Conservation (phyloP, 768 basidiomycete species). For the Kwoniella europaea region DNA sequence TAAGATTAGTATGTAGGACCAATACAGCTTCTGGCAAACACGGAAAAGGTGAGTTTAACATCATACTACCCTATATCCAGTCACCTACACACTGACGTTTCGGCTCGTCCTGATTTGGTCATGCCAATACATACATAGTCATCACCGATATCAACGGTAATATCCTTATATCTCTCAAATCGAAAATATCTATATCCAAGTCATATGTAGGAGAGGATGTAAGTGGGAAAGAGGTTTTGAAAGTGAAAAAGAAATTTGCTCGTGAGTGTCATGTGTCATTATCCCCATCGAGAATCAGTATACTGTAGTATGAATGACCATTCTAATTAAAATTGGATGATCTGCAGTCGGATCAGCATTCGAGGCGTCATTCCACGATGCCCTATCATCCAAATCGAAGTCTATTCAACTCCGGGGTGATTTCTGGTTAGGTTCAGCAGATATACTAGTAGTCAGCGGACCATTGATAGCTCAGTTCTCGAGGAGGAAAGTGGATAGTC, state of each 20-base stretch:
- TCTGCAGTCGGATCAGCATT: constrained; percentile 49
- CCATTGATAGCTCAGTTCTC: constrained; percentile 52
- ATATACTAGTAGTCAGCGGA: constrained; percentile 37
- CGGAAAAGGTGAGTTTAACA: constrained; percentile 4
- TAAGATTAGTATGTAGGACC: not conserved
- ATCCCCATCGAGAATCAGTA: not conserved
- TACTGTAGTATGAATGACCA: not conserved
- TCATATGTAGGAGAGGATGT: constrained; percentile 38
- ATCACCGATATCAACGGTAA: constrained; percentile 44
- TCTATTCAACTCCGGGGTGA: constrained; percentile 48
- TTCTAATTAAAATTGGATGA: not conserved
- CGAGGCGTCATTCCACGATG: constrained; percentile 48
- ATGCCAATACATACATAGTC: not conserved
- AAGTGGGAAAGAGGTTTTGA: constrained; percentile 40
- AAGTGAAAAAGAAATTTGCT: constrained; percentile 37
- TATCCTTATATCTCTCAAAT: constrained; percentile 50
- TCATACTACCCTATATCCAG: no score
- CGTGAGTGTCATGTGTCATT: constrained; percentile 28
- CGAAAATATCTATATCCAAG: constrained; percentile 43
- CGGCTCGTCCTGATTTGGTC: no score
- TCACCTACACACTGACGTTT: no score
- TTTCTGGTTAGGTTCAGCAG: constrained; percentile 51
- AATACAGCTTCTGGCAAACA: constrained; percentile 4
- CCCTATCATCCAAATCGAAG: constrained; percentile 33
- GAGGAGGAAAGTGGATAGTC: constrained; percentile 40